These are phyloP conservation scores for Cladosporium oxysporum DNA, from an alignment of 2,329 filamentous ascomycete species.

Conservation along the genomic window DNA sequence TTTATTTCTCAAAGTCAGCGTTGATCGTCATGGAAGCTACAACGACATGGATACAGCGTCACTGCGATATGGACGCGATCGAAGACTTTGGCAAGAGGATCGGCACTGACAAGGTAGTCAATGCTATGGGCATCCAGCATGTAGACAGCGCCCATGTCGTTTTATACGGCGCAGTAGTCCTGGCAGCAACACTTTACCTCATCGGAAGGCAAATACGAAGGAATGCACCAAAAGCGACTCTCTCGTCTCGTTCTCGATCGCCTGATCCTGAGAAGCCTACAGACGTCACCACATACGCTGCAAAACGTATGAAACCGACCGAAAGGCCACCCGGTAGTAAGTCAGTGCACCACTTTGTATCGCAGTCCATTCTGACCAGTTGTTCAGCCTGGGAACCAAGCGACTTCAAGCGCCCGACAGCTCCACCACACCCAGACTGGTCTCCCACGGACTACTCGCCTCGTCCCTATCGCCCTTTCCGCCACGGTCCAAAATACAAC, in stretches of 20 bases:
- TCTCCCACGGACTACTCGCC: constrained; percentile 68
- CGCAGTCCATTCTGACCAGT: neutral
- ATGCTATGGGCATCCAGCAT: neutral
- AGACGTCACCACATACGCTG: constrained; percentile 22
- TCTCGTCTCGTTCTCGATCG: constrained; percentile 25
- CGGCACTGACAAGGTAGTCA: neutral
- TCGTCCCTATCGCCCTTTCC: constrained; percentile 75
- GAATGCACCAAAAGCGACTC: neutral
- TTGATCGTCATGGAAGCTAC: constrained; percentile 1
- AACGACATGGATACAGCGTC: constrained; percentile 1
- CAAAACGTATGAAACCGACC: constrained; percentile 34
- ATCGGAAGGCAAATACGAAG: neutral
- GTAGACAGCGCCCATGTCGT: neutral
- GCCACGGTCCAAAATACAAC: constrained; percentile 70
- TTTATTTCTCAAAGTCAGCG: neutral
- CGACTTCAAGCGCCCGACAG: constrained; percentile 60
- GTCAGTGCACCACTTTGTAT: constrained; percentile 12
- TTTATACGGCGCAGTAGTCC: neutral
- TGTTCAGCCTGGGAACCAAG: constrained; percentile 57
- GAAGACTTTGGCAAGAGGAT: neutral
- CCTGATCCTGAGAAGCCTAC: constrained; percentile 51
- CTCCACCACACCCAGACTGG: constrained; percentile 67
- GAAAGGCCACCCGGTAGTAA: constrained; percentile 52
- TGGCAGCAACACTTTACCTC: neutral
- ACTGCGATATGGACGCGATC: neutral